phyloP scores from a whole-genome alignment of 2,329 filamentous ascomycete genomes.

The Hypoxylon sp. region DNA sequence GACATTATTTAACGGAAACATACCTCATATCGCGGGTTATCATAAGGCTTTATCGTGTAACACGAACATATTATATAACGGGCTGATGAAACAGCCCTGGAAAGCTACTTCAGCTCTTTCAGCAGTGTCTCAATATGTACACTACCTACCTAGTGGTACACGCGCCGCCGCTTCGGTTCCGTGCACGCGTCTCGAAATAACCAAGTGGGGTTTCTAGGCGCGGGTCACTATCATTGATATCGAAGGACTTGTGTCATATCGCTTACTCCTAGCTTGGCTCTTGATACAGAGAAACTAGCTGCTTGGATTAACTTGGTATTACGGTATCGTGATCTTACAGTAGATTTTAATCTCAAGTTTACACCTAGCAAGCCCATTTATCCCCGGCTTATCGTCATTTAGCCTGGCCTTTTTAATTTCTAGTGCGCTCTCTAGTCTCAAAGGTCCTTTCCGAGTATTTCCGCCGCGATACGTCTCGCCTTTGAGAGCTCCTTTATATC shows the following conservation, averaged over 20 bases:
- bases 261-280: conserved; percentile 4
- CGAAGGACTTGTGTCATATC: background rate
- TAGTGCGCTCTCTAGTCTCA: background rate
- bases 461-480: background rate
- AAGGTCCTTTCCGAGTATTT: background rate
- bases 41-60: conserved; percentile 22
- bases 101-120: conserved; percentile 24
- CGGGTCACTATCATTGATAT: conserved; percentile 6
- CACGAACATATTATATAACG: conserved; percentile 36
- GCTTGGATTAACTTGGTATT: background rate
- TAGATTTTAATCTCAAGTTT: background rate
- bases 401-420: background rate
- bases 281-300: background rate
- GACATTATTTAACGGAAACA: conserved; percentile 4
- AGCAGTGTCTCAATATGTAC: conserved; percentile 7
- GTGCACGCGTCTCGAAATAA: background rate
- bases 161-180: conserved; percentile 20
- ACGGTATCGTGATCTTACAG: background rate
- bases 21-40: conserved; percentile 11
- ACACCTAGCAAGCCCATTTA: background rate
- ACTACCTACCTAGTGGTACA: conserved; percentile 9
- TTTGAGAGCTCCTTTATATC: background rate
- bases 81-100: background rate
- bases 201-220: conserved; percentile 2
- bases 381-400: background rate